Evolutionary conservation across 2,329 filamentous ascomycete species (phyloP), one percentile per base, ranked within the genome.

Genomic region (Davidsoniella neocaledoniae): DNA sequence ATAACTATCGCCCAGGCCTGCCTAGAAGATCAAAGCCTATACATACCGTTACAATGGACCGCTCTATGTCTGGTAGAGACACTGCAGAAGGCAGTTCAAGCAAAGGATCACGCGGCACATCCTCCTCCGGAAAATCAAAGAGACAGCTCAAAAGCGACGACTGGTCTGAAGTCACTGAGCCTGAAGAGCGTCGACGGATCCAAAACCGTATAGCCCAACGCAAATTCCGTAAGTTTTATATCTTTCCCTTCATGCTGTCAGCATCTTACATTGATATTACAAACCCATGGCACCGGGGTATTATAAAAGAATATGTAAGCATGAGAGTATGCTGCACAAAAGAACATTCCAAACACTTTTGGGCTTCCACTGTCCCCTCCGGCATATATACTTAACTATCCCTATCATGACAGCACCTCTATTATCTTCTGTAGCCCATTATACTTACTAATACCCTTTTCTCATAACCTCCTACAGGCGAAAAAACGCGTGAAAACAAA

Each of bases 131-230:
- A 45, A 72, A 67, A 54, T 61, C 67, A 4, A 65, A 64, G 55
- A 58, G 58, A 29, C 45, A 61, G 17, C 43, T 49, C 19, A 72
- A 70, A 55, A 66, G 66, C 2, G 72, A 82, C 55, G 76, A 85
- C 64, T 87, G 83, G 83, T 70, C 74, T 25, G 73, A 79, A 0
- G 71, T 86, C 41, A 74, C 73, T 5, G 81, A 86, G 56, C 79
- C 80, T 0, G 77, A 78, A 53, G 79, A 85, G 64, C 72, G 83
- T 59, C 71, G 83, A 55, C 78, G 81, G 53, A 81, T 86, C 48
- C 83, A 87, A 61, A 87, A 87, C 60, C 74, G 81, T 49, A 74
- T 86, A 53, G 82, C 82, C 2, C 83, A 86, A 58, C 72, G 82
- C 56, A 85, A 85, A 58, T 86, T 85, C 57, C 73, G 83, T 86